phyloP scores from a whole-genome alignment of 1,139 yeast genomes.

The Blastobotrys capitulatus region DNA sequence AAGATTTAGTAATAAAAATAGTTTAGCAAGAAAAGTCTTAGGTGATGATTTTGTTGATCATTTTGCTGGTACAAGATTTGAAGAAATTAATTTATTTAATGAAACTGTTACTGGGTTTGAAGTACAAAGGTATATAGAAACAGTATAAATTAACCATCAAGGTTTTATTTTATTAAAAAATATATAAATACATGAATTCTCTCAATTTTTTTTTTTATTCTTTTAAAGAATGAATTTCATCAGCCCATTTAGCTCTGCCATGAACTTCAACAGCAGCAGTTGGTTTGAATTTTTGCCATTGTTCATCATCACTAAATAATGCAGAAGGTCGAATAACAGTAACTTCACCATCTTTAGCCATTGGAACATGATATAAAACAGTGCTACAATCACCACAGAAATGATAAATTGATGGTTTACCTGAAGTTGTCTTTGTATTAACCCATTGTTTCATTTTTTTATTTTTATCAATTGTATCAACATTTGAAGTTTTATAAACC shows the following conservation, averaged over 20 bases:
- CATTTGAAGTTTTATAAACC: background rate
- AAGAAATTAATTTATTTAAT: slow-evolving; percentile 31
- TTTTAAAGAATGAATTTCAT: background rate
- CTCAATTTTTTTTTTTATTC: background rate
- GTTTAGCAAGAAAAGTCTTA: slow-evolving; percentile 33
- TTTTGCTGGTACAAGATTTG: slow-evolving; percentile 32
- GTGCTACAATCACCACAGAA: background rate
- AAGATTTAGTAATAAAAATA: slow-evolving; percentile 25
- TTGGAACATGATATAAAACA: background rate
- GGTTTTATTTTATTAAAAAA: background rate
- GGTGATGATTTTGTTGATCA: slow-evolving; percentile 37
- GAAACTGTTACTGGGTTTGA: slow-evolving; percentile 38
- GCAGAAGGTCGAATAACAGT: background rate
- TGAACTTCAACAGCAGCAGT: background rate
- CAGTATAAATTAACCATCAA: slow-evolving; percentile 21
- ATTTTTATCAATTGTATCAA: background rate
- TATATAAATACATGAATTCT: background rate
- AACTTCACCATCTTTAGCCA: background rate
- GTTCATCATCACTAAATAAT: background rate
- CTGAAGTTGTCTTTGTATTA: background rate
- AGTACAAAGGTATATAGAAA: slow-evolving; percentile 33
- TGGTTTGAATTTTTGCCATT: background rate
- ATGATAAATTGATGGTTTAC: background rate
- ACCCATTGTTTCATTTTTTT: background rate
- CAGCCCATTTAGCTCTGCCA: background rate